Evolutionary conservation across 257 asterid species (phyloP).

Genomic region (Craterostigma plantagineum): DNA sequence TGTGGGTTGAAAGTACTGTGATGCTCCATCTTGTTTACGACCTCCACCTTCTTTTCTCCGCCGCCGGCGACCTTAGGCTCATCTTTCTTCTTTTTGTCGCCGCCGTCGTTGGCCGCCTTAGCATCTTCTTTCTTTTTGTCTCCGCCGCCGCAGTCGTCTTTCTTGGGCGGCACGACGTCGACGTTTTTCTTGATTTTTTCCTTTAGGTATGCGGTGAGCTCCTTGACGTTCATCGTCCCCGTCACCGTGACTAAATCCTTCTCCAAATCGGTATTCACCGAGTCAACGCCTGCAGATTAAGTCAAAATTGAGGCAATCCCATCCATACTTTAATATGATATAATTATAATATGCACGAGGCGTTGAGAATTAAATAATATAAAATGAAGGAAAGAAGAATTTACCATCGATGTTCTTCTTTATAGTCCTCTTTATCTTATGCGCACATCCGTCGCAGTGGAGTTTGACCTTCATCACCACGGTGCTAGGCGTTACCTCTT

Average conservation of each 20-base stretch:
- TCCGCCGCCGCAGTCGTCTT: constrained; percentile 10
- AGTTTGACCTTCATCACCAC: constrained; percentile 55
- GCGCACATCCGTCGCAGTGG: constrained; percentile 88
- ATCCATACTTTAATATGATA: too few relatives aligned
- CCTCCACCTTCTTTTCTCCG: constrained; percentile 22
- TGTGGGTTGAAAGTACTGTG: constrained; percentile 19
- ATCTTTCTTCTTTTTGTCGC: not conserved
- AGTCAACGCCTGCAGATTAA: constrained; percentile 34
- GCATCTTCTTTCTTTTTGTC: constrained; percentile 10
- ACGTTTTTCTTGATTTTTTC: constrained; percentile 41
- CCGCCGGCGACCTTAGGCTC: not conserved
- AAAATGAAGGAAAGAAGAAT: too few relatives aligned
- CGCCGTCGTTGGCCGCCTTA: constrained; percentile 9
- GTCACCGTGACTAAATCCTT: constrained; percentile 60
- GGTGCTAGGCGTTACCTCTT: constrained; percentile 6
- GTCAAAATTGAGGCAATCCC: too few relatives aligned
- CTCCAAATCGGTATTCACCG: constrained; percentile 27
- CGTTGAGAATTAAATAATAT: too few relatives aligned
- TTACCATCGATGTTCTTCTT: constrained; percentile 43
- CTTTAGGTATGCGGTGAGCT: constrained; percentile 36
- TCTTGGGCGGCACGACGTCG: constrained; percentile 38
- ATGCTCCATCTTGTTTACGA: constrained; percentile 39
- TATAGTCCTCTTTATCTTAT: constrained; percentile 51
- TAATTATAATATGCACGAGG: too few relatives aligned
- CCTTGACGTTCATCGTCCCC: constrained; percentile 69